phyloP scores from a whole-genome alignment of 2,329 filamentous ascomycete species.

The Sclerotinia spermophila region DNA sequence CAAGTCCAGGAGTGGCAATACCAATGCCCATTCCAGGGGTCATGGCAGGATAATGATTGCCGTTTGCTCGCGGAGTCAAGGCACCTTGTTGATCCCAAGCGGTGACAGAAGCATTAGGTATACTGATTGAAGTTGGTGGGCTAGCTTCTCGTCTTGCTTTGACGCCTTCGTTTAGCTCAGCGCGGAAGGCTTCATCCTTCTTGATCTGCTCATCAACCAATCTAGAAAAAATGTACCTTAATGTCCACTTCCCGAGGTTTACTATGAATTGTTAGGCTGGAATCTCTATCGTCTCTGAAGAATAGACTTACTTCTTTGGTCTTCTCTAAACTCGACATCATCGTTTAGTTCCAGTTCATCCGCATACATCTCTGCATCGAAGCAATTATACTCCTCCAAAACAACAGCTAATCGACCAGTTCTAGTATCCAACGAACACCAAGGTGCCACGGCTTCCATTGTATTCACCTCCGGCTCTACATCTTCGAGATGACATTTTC shows the following conservation, averaged over 20 bases:
- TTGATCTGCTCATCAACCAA: constrained; percentile 87
- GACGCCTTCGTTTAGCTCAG: constrained; percentile 59
- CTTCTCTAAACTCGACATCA: constrained; percentile 78
- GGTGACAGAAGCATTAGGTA: constrained; percentile 44
- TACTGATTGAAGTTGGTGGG: constrained; percentile 58
- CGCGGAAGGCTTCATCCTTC: constrained; percentile 72
- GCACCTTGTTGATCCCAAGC: constrained; percentile 42
- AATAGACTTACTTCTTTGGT: constrained; percentile 74
- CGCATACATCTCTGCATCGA: constrained; percentile 95
- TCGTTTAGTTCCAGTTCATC: constrained; percentile 78
- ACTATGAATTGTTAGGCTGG: constrained; percentile 52
- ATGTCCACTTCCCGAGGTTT: constrained; percentile 93
- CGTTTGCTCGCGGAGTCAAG: constrained; percentile 62
- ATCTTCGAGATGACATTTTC: constrained; percentile 90
- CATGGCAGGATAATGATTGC: constrained; percentile 46
- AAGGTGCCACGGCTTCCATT: constrained; percentile 83
- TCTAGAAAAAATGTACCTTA: constrained; percentile 86
- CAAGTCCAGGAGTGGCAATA: constrained; percentile 61
- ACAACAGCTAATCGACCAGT: constrained; percentile 89
- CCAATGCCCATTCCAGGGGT: constrained; percentile 79
- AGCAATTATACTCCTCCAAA: constrained; percentile 91
- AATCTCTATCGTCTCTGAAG: constrained; percentile 13
- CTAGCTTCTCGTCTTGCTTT: constrained; percentile 52
- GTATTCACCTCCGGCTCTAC: constrained; percentile 86
- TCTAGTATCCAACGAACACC: constrained; percentile 92